phyloP scores from a whole-genome alignment of 768 basidiomycete genomes.

The Phaeotremella skinneri region DNA sequence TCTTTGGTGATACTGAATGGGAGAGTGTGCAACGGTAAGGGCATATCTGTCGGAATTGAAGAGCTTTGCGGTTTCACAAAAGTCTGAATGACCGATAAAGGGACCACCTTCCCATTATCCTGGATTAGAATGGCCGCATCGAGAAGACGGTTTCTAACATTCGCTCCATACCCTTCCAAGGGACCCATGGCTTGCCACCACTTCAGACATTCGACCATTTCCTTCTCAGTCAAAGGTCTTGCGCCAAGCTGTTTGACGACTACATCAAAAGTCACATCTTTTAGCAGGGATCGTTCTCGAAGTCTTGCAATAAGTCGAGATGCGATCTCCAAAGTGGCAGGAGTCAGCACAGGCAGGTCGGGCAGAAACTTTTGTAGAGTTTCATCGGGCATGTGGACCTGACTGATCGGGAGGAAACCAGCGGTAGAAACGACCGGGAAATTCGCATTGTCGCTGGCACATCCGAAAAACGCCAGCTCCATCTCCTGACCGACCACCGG shows the following conservation, averaged over 20 bases:
- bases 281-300: constrained; percentile 64
- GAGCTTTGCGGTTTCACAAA: constrained; percentile 67
- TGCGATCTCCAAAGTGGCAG: constrained; percentile 61
- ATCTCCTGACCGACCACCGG: constrained; percentile 68
- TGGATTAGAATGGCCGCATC: constrained; percentile 64
- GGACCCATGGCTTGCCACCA: constrained; percentile 72
- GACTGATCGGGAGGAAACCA: constrained; percentile 65
- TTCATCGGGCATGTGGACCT: constrained; percentile 71
- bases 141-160: constrained; percentile 62
- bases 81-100: constrained; percentile 66
- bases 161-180: constrained; percentile 47
- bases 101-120: constrained; percentile 59
- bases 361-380: constrained; percentile 73
- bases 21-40: constrained; percentile 70
- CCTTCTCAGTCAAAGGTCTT: constrained; percentile 66
- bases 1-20: constrained; percentile 64
- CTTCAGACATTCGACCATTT: constrained; percentile 75
- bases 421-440: constrained; percentile 73
- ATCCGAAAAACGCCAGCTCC: constrained; percentile 75
- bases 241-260: constrained; percentile 72
- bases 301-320: constrained; percentile 63
- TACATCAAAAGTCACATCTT: constrained; percentile 74
- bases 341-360: constrained; percentile 69
- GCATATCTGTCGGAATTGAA: constrained; percentile 68
- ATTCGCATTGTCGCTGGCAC: constrained; percentile 55